Percentiles rank a stretch among this genome's conserved stretches.
phyloP scores from a whole-genome alignment of 2,329 filamentous ascomycete genomes.

The Hymenoscyphus salicellus region DNA sequence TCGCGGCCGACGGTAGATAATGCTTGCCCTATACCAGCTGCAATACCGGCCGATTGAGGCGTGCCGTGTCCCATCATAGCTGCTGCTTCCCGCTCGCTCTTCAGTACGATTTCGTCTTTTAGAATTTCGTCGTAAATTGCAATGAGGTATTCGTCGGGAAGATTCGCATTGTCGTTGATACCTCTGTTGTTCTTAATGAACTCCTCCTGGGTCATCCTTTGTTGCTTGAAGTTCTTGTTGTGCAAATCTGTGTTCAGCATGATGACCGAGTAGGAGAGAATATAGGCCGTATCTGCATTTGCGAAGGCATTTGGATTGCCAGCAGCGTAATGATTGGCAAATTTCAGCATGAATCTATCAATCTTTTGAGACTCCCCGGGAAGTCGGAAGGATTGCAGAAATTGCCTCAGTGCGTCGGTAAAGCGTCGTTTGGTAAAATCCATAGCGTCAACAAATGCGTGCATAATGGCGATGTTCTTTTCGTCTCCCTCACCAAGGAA shows the following conservation, averaged over 20 bases:
- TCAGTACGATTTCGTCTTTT: slow-evolving; percentile 87
- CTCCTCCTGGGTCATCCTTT: slow-evolving; percentile 89
- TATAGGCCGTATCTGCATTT: slow-evolving; percentile 96
- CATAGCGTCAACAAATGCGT: slow-evolving; percentile 94
- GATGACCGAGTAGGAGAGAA: slow-evolving; percentile 93
- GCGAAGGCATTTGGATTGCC: slow-evolving; percentile 97
- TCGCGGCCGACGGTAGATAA: slow-evolving; percentile 90
- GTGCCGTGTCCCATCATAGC: slow-evolving; percentile 66
- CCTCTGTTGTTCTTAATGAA: slow-evolving; percentile 99
- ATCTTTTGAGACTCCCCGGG: slow-evolving; percentile 98
- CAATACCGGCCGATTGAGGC: slow-evolving; percentile 61
- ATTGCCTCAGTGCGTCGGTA: slow-evolving; percentile 85
- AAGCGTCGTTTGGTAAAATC: slow-evolving; percentile 89
- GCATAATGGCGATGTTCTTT: slow-evolving; percentile 95
- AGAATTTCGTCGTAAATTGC: slow-evolving; percentile 91
- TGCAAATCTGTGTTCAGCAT: slow-evolving; percentile 95
- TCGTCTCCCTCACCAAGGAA: slow-evolving; percentile 91
- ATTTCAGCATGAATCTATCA: slow-evolving; percentile 98
- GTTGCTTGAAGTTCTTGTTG: slow-evolving; percentile 73
- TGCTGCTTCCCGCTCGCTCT: slow-evolving; percentile 86
- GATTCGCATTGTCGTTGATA: slow-evolving; percentile 92
- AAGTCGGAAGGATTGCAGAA: slow-evolving; percentile 89
- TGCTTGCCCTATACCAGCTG: slow-evolving; percentile 81
- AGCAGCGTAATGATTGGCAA: slow-evolving; percentile 90
- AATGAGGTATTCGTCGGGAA: slow-evolving; percentile 87